Conservation (phyloP, 305 asterid genomes). For the Coffea humblotiana region DNA sequence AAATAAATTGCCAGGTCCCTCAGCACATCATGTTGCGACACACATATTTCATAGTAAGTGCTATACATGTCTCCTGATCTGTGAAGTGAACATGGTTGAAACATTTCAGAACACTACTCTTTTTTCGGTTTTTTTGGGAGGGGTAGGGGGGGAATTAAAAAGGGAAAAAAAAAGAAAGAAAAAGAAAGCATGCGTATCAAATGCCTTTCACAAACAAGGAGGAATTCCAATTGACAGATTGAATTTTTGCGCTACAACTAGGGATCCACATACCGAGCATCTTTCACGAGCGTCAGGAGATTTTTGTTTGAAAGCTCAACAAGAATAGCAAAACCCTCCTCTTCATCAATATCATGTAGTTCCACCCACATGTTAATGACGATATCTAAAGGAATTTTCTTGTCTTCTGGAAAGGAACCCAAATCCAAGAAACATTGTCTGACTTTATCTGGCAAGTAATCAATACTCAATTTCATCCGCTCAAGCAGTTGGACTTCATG, state of each 20-base stretch:
- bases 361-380: slow-evolving; percentile 95
- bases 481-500: slow-evolving; percentile 75
- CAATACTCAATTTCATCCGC: slow-evolving; percentile 82
- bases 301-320: slow-evolving; percentile 86
- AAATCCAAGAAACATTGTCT: slow-evolving; percentile 85
- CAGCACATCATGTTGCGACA: slow-evolving; percentile 80
- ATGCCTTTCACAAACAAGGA: not conserved
- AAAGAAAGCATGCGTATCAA: not conserved
- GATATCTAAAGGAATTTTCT: slow-evolving; percentile 78
- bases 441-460: slow-evolving; percentile 61
- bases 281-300: slow-evolving; percentile 75
- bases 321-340: slow-evolving; percentile 79
- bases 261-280: slow-evolving; percentile 53
- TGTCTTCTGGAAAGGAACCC: slow-evolving; percentile 88
- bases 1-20: slow-evolving; percentile 83
- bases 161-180: no score
- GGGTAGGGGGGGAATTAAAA: no score
- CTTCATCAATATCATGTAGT: slow-evolving; percentile 74
- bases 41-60: slow-evolving; percentile 84
- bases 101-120: not conserved
- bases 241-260: not conserved
- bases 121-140: not conserved
- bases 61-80: slow-evolving; percentile 86
- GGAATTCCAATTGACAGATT: not conserved
- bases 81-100: slow-evolving; percentile 20